These are phyloP conservation scores for Suillus decipiens DNA, from an alignment of 768 basidiomycete genomes.

Conservation along the genomic window DNA sequence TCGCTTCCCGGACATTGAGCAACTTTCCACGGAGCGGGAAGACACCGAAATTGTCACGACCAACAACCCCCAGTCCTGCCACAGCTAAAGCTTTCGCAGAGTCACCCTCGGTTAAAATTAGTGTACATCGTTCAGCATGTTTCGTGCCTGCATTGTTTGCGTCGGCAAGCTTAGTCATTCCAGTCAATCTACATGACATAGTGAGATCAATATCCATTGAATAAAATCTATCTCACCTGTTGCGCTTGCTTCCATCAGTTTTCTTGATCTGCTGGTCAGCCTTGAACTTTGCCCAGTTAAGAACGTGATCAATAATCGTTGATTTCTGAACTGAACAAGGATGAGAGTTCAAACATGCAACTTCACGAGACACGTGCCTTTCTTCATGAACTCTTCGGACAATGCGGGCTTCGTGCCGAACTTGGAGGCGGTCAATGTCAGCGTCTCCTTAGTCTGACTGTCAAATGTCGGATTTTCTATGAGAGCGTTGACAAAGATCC, in stretches of 20 bases:
- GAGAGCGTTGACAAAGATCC: constrained; percentile 94
- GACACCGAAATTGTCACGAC: constrained; percentile 95
- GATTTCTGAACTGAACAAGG: constrained; percentile 73
- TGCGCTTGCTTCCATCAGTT: constrained; percentile 90
- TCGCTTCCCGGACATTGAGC: constrained; percentile 95
- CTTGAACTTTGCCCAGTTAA: constrained; percentile 97
- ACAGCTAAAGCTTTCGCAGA: constrained; percentile 97
- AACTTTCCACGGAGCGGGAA: constrained; percentile 97
- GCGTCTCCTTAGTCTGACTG: constrained; percentile 96
- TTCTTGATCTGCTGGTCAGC: constrained; percentile 96
- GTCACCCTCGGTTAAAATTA: constrained; percentile 98
- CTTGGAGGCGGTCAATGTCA: constrained; percentile 84
- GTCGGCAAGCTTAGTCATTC: constrained; percentile 91
- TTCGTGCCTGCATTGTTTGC: constrained; percentile 96
- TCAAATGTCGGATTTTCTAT: constrained; percentile 99
- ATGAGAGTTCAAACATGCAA: constrained; percentile 7
- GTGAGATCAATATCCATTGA: constrained; percentile 11
- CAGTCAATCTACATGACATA: constrained; percentile 63
- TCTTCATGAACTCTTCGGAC: constrained; percentile 95
- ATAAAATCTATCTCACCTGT: constrained; percentile 51
- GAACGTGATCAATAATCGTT: constrained; percentile 84
- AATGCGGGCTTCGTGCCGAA: constrained; percentile 87
- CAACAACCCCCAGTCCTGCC: constrained; percentile 91
- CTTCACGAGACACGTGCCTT: constrained; percentile 52
- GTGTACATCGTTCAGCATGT: constrained; percentile 79